Evolutionary conservation across 306 rosid species (phyloP).

Genomic region (Citrullus amarus): DNA sequence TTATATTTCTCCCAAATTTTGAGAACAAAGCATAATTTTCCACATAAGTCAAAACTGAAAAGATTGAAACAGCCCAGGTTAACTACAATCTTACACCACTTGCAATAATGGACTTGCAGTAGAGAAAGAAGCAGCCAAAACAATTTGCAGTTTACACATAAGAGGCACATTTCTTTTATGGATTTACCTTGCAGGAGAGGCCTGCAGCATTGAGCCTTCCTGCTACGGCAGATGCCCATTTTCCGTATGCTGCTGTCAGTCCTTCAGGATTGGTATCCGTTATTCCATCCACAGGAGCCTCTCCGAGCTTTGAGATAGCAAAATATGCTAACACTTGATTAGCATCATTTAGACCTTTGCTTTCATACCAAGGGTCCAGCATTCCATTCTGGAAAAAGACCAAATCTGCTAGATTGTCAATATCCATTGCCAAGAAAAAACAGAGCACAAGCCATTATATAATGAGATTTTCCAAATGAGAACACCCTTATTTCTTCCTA

Average conservation of each 20-base stretch:
- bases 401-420: constrained; percentile 75
- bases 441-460: constrained; percentile 5
- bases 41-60: neutral
- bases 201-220: constrained; percentile 60
- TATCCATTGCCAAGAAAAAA: neutral
- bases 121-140: neutral
- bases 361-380: constrained; percentile 88
- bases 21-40: neutral
- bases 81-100: neutral
- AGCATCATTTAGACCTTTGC: constrained; percentile 57
- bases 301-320: constrained; percentile 89
- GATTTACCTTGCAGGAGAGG: constrained; percentile 77
- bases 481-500: neutral
- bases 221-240: constrained; percentile 75
- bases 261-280: constrained; percentile 97
- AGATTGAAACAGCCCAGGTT: neutral
- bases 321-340: constrained; percentile 85
- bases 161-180: neutral
- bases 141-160: neutral
- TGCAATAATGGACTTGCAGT: neutral
- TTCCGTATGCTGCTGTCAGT: constrained; percentile 80
- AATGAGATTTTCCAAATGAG: neutral
- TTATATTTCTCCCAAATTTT: neutral
- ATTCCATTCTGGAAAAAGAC: constrained; percentile 97
- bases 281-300: constrained; percentile 68